Evolutionary conservation across 2,329 filamentous ascomycete genomes (phyloP), one percentile per base, ranked within the genome.

Genomic region (Drechmeria coniospora): DNA sequence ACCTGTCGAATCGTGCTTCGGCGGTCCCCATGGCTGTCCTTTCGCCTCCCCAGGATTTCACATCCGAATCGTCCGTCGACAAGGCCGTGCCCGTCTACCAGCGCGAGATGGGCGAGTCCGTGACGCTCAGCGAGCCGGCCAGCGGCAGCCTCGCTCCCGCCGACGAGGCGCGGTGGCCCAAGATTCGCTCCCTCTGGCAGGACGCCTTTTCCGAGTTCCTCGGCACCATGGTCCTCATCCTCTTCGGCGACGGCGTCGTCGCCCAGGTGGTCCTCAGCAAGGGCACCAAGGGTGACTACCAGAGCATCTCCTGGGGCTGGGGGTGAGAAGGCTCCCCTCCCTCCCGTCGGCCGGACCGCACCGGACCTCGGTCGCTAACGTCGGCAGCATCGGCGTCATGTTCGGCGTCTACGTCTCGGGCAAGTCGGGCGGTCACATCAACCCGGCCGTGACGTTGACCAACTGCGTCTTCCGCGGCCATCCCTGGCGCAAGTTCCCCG

Each of bases 181-280:
- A 54, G 21, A 48, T 71, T 16, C 59, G 73, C 23, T 49, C 56
- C 13, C 39, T 50, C 16, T 53, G 66, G 21, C 60, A 64, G 32
- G 72, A 78, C 35, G 64, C 63, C 2, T 69, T 79, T 37, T 68
- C 70, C 1, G 74, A 80, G 38, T 79, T 79, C 50, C 64, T 75
- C 27, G 74, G 74, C 6, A 74, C 69, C 9, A 73, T 81, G 54
- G 63, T 76, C 30, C 49, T 81, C 35, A 57, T 81, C 32, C 51
- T 80, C 22, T 81, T 81, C 40, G 76, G 76, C 4, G 68, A 80
- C 34, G 75, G 73, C n/a, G 69, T 70, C 30, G 71, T 80, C 13
- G 76, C 76, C 3, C 77, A 81, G 46, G 74, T 79, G 1, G 53
- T 71, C 0, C 59, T 81, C 9, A 74, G 68, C 32, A 47, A 46